Percentiles rank a stretch among this genome's conserved stretches.
Evolutionary conservation across 768 basidiomycete genomes (phyloP).

Genomic region (Lactifluus volemus): DNA sequence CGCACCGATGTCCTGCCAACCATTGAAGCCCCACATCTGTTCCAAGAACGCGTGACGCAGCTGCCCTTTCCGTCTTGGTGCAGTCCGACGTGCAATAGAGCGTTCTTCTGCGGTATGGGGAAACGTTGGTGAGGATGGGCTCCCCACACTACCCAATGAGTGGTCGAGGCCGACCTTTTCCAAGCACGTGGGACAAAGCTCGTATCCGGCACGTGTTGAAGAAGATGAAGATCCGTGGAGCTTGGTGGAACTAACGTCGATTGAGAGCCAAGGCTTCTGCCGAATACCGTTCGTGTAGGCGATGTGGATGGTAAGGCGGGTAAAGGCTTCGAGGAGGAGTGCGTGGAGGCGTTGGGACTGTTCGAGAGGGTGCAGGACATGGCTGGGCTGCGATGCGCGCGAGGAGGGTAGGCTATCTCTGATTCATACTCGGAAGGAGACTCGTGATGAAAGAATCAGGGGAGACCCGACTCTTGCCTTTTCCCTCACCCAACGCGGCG

Average conservation of each 20-base stretch:
- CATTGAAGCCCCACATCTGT: conserved; percentile 72
- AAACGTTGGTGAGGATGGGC: conserved; percentile 35
- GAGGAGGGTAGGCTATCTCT: conserved; percentile 3
- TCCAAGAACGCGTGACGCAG: conserved; percentile 80
- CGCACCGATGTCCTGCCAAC: conserved; percentile 88
- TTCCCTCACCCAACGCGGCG: conserved; percentile 36
- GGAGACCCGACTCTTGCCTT: conserved; percentile 32
- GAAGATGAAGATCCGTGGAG: conserved; percentile 16
- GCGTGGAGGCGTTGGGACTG: neutral
- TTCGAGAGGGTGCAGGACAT: neutral
- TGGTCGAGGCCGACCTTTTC: conserved; percentile 72
- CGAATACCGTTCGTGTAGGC: conserved; percentile 4
- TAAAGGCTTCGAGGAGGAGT: conserved; percentile 33
- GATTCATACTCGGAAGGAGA: neutral
- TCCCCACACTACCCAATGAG: conserved; percentile 38
- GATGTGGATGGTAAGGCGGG: conserved; percentile 32
- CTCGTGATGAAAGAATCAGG: conserved; percentile 8
- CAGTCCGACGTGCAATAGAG: conserved; percentile 49
- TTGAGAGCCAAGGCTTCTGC: conserved; percentile 9
- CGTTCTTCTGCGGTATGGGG: conserved; percentile 33
- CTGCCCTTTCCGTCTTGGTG: conserved; percentile 65
- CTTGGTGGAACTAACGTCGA: conserved; percentile 16
- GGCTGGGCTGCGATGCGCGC: conserved; percentile 3
- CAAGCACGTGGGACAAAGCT: conserved; percentile 77
- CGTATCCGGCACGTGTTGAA: conserved; percentile 46